Percentiles rank a stretch among this genome's conserved stretches.
These are phyloP conservation scores for Sechiopsis laciniata DNA, from an alignment of 306 rosid species.

Conservation along the genomic window DNA sequence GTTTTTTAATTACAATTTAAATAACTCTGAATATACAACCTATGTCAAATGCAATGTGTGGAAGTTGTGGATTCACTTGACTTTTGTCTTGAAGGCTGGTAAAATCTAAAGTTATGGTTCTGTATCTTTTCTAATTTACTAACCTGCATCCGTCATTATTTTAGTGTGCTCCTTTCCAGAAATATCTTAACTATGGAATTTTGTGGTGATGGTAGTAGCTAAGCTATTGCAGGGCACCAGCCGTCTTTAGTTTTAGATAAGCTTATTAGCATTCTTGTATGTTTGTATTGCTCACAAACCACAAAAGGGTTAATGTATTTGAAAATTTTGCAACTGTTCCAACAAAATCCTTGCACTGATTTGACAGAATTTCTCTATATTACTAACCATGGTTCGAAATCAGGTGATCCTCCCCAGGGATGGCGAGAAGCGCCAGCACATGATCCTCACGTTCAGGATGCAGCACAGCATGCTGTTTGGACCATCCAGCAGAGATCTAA, in stretches of 20 bases:
- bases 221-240: not conserved
- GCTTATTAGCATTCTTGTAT: not conserved
- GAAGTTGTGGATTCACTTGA: not conserved
- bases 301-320: not conserved
- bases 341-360: not conserved
- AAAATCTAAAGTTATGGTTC: too few species aligned
- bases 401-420: conserved; percentile 50
- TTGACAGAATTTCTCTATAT: not conserved
- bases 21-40: not conserved
- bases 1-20: not conserved
- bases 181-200: not conserved
- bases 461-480: conserved; percentile 59
- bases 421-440: conserved; percentile 53
- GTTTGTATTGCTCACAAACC: not conserved
- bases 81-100: too few species aligned
- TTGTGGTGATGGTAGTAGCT: not conserved
- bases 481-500: conserved; percentile 69
- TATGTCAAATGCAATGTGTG: not conserved
- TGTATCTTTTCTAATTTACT: too few species aligned
- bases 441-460: conserved; percentile 70
- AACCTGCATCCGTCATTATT: not conserved
- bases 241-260: not conserved
- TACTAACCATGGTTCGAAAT: conserved; percentile 20
- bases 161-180: not conserved
- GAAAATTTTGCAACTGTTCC: not conserved